Evolutionary conservation across 768 basidiomycete genomes (phyloP).

Genomic region (Dictyophora rubrovolvata): DNA sequence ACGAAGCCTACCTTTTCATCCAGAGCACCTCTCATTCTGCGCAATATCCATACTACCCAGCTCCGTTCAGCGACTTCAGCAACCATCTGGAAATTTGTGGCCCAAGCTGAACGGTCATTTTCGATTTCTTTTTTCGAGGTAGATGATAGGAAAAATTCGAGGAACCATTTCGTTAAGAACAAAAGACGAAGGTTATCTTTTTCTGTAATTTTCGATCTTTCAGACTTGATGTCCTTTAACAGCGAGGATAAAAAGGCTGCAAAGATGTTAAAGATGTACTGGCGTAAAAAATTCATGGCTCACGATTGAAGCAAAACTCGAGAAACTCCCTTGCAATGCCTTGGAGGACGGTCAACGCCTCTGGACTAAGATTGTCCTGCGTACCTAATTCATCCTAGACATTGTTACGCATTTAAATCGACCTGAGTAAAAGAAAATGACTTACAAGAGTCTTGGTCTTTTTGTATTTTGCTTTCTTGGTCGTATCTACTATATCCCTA

Average conservation of each 20-base stretch:
- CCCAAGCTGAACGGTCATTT: conserved; percentile 28
- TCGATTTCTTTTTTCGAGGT: conserved; percentile 32
- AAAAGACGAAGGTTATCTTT: conserved; percentile 88
- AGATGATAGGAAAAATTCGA: conserved; percentile 72
- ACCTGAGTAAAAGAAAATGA: neutral
- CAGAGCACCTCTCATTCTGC: conserved; percentile 77
- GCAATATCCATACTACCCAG: conserved; percentile 87
- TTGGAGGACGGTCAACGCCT: conserved; percentile 57
- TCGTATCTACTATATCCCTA: conserved; percentile 60
- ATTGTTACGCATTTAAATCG: neutral
- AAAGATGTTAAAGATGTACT: neutral
- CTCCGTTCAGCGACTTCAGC: conserved; percentile 78
- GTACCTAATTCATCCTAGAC: conserved; percentile 52
- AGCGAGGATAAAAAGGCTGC: conserved; percentile 82
- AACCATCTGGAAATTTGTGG: conserved; percentile 49
- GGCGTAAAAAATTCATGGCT: conserved; percentile 18
- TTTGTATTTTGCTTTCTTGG: conserved; percentile 49
- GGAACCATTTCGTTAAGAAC: conserved; percentile 82
- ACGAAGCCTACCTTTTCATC: conserved; percentile 70
- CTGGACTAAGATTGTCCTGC: conserved; percentile 56
- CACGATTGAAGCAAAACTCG: conserved; percentile 82
- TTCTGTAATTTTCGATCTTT: conserved; percentile 86
- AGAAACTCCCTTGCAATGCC: conserved; percentile 64
- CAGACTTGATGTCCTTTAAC: conserved; percentile 87
- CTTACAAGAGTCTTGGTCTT: conserved; percentile 40